These are phyloP conservation scores for Kazachstania viticola DNA, from an alignment of 805 yeast genomes.

Conservation along the genomic window DNA sequence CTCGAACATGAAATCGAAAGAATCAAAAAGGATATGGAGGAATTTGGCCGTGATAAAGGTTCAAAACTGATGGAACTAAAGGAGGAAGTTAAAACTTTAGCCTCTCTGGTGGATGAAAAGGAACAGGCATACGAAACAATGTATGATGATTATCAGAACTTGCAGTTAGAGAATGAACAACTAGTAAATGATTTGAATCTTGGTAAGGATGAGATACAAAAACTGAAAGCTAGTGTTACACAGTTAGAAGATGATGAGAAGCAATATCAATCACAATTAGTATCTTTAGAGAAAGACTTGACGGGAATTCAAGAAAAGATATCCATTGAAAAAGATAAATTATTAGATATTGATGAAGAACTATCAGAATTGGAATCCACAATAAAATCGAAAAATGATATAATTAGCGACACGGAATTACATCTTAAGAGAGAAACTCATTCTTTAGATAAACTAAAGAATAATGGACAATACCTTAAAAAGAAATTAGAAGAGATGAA, in stretches of 20 bases:
- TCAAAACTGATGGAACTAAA: constrained; percentile 60
- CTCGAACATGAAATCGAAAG: constrained; percentile 33
- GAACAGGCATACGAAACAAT: constrained; percentile 34
- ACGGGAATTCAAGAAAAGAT: constrained; percentile 21
- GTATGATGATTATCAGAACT: constrained; percentile 46
- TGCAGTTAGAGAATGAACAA: constrained; percentile 65
- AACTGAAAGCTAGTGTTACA: constrained; percentile 25
- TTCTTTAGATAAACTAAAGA: constrained; percentile 39
- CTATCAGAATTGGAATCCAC: constrained; percentile 44
- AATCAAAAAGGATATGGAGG: constrained; percentile 69
- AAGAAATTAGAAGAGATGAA: constrained; percentile 34
- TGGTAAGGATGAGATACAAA: constrained; percentile 32
- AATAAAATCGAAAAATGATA: constrained; percentile 32
- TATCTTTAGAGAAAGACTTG: constrained; percentile 19
- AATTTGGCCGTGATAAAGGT: constrained; percentile 70
- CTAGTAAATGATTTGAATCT: constrained; percentile 41
- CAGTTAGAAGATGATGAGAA: constrained; percentile 24
- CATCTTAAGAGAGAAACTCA: constrained; percentile 43
- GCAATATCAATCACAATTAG: neutral
- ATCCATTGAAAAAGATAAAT: constrained; percentile 37
- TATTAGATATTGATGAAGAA: constrained; percentile 68
- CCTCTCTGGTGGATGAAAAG: constrained; percentile 24
- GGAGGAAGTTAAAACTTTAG: constrained; percentile 36
- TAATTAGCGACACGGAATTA: constrained; percentile 36
- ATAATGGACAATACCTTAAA: constrained; percentile 28